Evolutionary conservation across 2,329 filamentous ascomycete genomes (phyloP).

Genomic region (Juglanconis juglandina): DNA sequence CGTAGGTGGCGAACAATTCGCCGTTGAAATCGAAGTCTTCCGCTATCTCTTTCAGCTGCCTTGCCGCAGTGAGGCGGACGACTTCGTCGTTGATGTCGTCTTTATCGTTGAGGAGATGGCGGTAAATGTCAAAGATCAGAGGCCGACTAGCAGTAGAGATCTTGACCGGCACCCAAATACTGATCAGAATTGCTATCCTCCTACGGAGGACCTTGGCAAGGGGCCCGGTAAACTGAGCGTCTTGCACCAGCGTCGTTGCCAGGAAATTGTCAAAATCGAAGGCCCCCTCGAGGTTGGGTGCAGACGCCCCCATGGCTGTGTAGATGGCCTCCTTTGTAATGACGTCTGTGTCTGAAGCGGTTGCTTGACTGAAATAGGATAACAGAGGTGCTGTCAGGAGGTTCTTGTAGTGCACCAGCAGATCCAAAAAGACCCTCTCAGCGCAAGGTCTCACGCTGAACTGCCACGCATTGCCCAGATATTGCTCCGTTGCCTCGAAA

Average conservation of each 20-base stretch:
- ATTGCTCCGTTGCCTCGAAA: constrained; percentile 89
- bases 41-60: constrained; percentile 75
- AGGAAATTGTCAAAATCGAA: constrained; percentile 85
- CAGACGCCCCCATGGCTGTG: constrained; percentile 83
- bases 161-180: constrained; percentile 83
- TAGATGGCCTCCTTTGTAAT: constrained; percentile 92
- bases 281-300: constrained; percentile 67
- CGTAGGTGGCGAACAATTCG: constrained; percentile 72
- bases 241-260: constrained; percentile 68
- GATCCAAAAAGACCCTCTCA: constrained; percentile 88
- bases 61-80: constrained; percentile 84
- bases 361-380: constrained; percentile 76
- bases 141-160: constrained; percentile 65
- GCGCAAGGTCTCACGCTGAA: constrained; percentile 90
- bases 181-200: constrained; percentile 82
- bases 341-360: constrained; percentile 63
- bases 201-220: constrained; percentile 79
- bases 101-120: constrained; percentile 74
- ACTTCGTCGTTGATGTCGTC: constrained; percentile 85
- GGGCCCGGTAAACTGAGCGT: constrained; percentile 63
- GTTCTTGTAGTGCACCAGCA: constrained; percentile 84
- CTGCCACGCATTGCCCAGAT: constrained; percentile 80
- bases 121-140: constrained; percentile 83
- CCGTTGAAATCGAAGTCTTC: constrained; percentile 81
- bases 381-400: constrained; percentile 76